Conservation (phyloP, 2,329 filamentous ascomycete species). For the Myriosclerotinia scirpicola region DNA sequence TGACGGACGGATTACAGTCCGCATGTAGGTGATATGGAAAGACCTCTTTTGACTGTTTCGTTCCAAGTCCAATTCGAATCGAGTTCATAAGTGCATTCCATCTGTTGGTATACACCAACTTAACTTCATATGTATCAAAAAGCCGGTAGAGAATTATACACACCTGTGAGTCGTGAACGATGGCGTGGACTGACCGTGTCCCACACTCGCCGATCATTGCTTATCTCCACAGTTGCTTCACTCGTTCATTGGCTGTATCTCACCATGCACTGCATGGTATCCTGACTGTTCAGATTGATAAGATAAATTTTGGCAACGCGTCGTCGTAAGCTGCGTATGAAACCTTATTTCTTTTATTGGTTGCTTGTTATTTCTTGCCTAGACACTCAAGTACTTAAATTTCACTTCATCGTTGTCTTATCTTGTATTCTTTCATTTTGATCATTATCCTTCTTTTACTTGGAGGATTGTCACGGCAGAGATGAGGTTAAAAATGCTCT, state of each 20-base stretch:
- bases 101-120: neutral
- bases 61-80: neutral
- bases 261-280: neutral
- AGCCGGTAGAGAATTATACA: neutral
- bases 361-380: neutral
- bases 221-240: neutral
- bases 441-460: neutral
- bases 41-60: neutral
- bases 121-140: neutral
- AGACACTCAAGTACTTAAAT: neutral
- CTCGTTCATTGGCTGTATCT: neutral
- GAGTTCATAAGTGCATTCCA: neutral
- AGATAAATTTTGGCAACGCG: slow-evolving; percentile 10
- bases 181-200: neutral
- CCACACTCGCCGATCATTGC: neutral
- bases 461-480: neutral
- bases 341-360: neutral
- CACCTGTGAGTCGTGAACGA: neutral
- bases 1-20: neutral
- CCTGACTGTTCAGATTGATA: slow-evolving; percentile 19
- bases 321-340: slow-evolving; percentile 19
- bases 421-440: neutral
- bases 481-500: slow-evolving; percentile 9
- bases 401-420: neutral
- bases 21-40: neutral